phyloP scores from a whole-genome alignment of 129 eudicot species.

The Calendula officinalis region DNA sequence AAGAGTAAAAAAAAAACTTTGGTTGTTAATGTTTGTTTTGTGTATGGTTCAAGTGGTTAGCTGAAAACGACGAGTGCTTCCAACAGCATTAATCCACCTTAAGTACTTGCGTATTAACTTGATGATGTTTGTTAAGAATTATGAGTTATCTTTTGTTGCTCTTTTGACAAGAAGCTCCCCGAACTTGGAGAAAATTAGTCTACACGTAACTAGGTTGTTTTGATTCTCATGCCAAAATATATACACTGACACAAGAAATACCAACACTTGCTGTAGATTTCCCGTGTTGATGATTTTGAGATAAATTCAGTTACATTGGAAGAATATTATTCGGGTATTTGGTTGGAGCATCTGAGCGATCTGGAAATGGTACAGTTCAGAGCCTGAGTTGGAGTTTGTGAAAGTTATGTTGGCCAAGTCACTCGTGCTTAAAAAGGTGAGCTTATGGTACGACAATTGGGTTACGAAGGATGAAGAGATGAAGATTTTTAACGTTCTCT shows the following conservation, averaged over 20 bases:
- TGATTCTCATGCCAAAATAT: not conserved
- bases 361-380: not conserved
- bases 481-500: not conserved
- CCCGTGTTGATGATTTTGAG: not conserved
- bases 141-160: not conserved
- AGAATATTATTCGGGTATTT: not conserved
- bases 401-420: slow-evolving; percentile 1
- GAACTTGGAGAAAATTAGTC: slow-evolving; percentile 2
- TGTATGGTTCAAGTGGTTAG: not conserved
- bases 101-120: not conserved
- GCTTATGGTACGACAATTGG: not conserved
- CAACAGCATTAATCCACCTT: not conserved
- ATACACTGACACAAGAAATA: slow-evolving; percentile 1
- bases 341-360: not conserved
- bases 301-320: not conserved
- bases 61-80: not conserved
- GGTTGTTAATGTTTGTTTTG: not conserved
- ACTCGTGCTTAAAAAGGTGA: slow-evolving; percentile 6
- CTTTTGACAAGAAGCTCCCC: slow-evolving; percentile 7
- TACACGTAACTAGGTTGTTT: not conserved
- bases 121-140: not conserved
- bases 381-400: not conserved
- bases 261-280: too few species aligned
- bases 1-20: not conserved
- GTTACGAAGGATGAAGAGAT: not conserved